These are phyloP conservation scores for Nitzschia palea DNA, from an alignment of 108 stramenopile species.

Conservation along the genomic window DNA sequence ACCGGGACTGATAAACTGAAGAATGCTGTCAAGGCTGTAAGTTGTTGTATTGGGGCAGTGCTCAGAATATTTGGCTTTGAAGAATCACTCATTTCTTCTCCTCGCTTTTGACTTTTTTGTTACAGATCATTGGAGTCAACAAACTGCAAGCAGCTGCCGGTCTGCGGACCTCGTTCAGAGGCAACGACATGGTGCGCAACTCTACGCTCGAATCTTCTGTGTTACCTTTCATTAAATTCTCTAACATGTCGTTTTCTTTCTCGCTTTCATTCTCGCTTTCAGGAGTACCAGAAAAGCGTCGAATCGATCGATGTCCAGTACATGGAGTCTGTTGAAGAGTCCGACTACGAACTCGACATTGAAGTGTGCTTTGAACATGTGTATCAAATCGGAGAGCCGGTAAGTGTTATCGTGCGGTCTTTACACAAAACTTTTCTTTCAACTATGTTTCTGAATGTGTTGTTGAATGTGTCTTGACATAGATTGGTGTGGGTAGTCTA, in stretches of 20 bases:
- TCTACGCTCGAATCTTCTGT: too few relatives aligned
- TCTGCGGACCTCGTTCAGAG: neutral
- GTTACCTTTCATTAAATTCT: too few relatives aligned
- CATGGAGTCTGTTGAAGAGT: neutral
- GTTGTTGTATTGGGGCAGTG: neutral
- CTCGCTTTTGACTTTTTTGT: neutral
- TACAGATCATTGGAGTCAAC: constrained; percentile 13
- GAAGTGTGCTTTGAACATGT: constrained; percentile 11
- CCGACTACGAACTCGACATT: neutral
- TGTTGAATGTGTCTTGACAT: neutral
- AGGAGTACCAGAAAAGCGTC: too few relatives aligned
- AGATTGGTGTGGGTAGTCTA: constrained; percentile 62
- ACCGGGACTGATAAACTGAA: constrained; percentile 4
- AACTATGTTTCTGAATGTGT: neutral
- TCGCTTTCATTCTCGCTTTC: too few relatives aligned
- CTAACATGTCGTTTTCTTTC: too few relatives aligned
- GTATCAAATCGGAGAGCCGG: constrained; percentile 2
- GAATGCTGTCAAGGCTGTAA: constrained; percentile 1
- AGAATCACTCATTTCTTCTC: neutral
- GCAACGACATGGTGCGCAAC: too few relatives aligned
- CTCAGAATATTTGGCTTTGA: neutral
- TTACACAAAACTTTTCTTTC: neutral
- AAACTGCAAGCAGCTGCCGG: constrained; percentile 9
- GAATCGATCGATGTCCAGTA: too few relatives aligned
- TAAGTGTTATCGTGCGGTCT: too few relatives aligned